These are phyloP conservation scores for Colletotrichum sp. DNA, from an alignment of 2,329 filamentous ascomycete species.

Conservation along the genomic window DNA sequence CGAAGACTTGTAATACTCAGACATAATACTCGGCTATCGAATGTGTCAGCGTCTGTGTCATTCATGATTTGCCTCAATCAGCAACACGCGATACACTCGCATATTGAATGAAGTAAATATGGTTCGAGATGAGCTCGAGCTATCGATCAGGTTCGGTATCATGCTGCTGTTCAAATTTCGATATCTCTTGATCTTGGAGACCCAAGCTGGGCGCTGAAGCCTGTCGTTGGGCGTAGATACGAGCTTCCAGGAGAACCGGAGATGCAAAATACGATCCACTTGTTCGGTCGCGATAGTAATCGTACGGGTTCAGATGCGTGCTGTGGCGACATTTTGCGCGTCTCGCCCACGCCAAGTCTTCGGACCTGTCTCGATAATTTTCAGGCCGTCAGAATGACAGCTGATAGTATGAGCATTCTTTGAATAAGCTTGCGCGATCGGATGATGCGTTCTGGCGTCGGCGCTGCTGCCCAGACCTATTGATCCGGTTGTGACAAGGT, in stretches of 20 bases:
- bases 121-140: background rate
- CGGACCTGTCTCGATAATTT: background rate
- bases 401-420: background rate
- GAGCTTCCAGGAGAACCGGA: constrained; percentile 3
- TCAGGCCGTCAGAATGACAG: background rate
- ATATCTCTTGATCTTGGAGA: background rate
- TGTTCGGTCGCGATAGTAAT: background rate
- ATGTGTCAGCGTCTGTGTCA: background rate
- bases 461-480: background rate
- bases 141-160: background rate
- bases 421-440: background rate
- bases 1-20: background rate
- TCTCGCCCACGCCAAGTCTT: background rate
- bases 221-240: background rate
- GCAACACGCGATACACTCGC: background rate
- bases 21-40: background rate
- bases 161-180: background rate
- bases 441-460: background rate
- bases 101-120: background rate
- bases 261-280: constrained; percentile 14
- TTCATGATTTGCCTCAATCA: background rate
- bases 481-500: background rate
- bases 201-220: background rate
- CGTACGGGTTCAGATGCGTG: background rate
- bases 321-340: background rate